Percentiles rank a stretch among this genome's conserved stretches.
Evolutionary conservation across 2,329 filamentous ascomycete genomes (phyloP).

Genomic region (Cladophialophora exuberans): DNA sequence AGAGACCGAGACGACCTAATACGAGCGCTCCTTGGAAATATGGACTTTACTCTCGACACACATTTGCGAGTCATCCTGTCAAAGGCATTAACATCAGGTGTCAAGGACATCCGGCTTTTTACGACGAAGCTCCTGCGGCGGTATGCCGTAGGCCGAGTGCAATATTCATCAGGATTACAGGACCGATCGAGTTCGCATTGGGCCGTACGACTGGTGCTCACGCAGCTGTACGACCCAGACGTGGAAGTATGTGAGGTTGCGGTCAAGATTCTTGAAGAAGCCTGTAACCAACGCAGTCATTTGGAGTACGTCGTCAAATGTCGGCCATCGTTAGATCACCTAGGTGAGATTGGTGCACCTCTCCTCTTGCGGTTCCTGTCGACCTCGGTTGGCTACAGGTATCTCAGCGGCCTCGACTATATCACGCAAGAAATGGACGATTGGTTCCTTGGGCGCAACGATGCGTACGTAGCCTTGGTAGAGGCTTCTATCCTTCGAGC

Average conservation of each 20-base stretch:
- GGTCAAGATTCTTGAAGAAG: conserved; percentile 95
- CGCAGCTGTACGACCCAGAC: conserved; percentile 95
- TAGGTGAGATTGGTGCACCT: conserved; percentile 95
- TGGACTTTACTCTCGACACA: conserved; percentile 87
- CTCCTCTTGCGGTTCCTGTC: conserved; percentile 89
- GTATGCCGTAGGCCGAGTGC: conserved; percentile 70
- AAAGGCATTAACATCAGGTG: conserved; percentile 88
- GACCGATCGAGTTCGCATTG: conserved; percentile 76
- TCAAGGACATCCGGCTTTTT: conserved; percentile 87
- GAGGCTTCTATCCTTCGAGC: conserved; percentile 92
- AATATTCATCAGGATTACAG: conserved; percentile 39
- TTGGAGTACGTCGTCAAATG: conserved; percentile 97
- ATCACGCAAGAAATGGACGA: conserved; percentile 99
- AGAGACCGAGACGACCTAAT: conserved; percentile 90
- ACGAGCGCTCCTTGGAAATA: conserved; percentile 82
- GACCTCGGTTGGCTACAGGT: conserved; percentile 96
- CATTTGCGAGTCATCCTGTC: conserved; percentile 91
- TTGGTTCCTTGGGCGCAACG: conserved; percentile 96
- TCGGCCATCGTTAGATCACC: conserved; percentile 87
- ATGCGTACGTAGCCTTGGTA: conserved; percentile 91
- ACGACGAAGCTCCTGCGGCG: conserved; percentile 84
- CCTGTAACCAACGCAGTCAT: conserved; percentile 88
- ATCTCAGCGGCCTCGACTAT: conserved; percentile 94
- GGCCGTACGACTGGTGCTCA: conserved; percentile 97
- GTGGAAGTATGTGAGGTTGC: conserved; percentile 95